Evolutionary conservation across 768 basidiomycete species (phyloP), one percentile per base, ranked within the genome.

Genomic region (Rubroboletus pulcherrimus): DNA sequence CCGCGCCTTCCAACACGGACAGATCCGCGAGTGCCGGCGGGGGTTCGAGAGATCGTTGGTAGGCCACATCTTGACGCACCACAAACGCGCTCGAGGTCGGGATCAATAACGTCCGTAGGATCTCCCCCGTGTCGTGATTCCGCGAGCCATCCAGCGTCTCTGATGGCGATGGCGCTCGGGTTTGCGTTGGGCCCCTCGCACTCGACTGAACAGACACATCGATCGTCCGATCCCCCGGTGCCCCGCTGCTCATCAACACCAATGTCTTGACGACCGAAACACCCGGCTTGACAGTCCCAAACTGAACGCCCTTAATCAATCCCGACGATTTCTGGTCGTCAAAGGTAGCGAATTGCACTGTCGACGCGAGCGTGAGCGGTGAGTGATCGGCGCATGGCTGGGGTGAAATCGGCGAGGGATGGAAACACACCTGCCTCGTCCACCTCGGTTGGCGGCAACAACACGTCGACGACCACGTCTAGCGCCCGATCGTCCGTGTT

Each of bases 171-270:
- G 50, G n/a, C 2, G 44, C 40, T 12, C 54, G 51, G 2, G 17
- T 5, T n/a, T 15, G 39, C 17, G 50, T 5, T 57, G 38, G 37
- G 7, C 3, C 19, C 7, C 45, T 51, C 26, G 78, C 66, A 24
- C 74, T 76, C 9, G 91, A 86, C 53, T 86, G 87, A 35, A 95
- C 73, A 0, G 92, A 93, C 35, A 96, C 74, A 65, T 97, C 94
- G 51, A 97, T 70, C 42, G 84, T 78, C 42, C 93, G 81, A 50
- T 89, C 82, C 2, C 89, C 91, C 1, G 81, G 74, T 1, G 78
- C 80, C 14, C 91, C 87, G 0, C 77, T 75, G 61, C 80, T 84
- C 39, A 76, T 71, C 35, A 96, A 74, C 62, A 78, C 75, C 37
- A 98, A 66, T 9, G 83, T 86, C 68, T 88, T 91, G 46, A 77